Conservation (phyloP, 805 yeast genomes). For the Priceomyces haplophilus region DNA sequence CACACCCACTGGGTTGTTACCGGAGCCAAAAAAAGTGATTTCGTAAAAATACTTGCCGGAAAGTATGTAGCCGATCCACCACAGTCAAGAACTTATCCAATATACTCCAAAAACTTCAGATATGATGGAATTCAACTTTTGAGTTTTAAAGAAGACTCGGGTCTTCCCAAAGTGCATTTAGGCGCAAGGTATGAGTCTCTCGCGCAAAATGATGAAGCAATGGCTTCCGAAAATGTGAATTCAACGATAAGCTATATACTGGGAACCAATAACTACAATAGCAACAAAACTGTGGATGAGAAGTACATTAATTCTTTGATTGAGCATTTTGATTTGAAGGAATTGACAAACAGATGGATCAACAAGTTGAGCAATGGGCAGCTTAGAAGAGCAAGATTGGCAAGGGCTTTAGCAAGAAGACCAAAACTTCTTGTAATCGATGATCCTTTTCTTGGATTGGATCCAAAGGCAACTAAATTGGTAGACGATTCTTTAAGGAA, state of each 20-base stretch:
- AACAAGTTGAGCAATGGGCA: conserved; percentile 93
- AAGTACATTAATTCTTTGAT: conserved; percentile 43
- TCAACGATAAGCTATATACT: conserved; percentile 54
- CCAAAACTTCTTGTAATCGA: conserved; percentile 75
- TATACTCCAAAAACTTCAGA: conserved; percentile 25
- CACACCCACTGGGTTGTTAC: conserved; percentile 30
- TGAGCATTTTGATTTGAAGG: conserved; percentile 50
- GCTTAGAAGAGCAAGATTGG: conserved; percentile 84
- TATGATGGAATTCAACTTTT: conserved; percentile 31
- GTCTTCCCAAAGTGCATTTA: conserved; percentile 57
- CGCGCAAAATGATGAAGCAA: conserved; percentile 60
- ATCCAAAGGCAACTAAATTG: conserved; percentile 61
- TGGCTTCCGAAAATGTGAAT: conserved; percentile 59
- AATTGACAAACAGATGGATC: conserved; percentile 68
- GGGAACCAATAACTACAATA: conserved; percentile 51
- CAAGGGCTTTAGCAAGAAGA: conserved; percentile 60
- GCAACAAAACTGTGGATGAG: conserved; percentile 19
- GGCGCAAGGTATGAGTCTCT: conserved; percentile 87
- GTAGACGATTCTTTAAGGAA: conserved; percentile 53
- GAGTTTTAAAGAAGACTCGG: conserved; percentile 34
- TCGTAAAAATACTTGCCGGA: conserved; percentile 58
- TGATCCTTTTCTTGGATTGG: conserved; percentile 91
- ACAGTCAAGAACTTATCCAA: conserved; percentile 54
- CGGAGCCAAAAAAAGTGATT: conserved; percentile 49
- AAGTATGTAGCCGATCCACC: conserved; percentile 52